These are phyloP conservation scores for Seiridium cupressi DNA, from an alignment of 2,329 filamentous ascomycete species.

Conservation along the genomic window DNA sequence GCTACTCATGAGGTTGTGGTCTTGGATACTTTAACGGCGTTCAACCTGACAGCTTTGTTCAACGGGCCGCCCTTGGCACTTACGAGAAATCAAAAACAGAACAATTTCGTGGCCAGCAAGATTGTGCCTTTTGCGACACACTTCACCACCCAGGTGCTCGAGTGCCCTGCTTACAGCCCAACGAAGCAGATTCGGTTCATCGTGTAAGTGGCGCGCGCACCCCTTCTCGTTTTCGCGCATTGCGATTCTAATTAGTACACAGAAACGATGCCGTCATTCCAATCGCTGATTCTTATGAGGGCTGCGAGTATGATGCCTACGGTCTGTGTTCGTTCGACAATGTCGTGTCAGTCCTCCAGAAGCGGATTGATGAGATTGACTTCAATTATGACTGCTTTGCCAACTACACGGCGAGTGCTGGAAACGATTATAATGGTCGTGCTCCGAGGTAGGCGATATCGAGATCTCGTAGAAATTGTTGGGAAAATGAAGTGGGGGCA, in stretches of 20 bases:
- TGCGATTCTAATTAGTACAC: background rate
- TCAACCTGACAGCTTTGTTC: slow-evolving; percentile 30
- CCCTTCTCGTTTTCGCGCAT: background rate
- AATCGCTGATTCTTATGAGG: slow-evolving; percentile 22
- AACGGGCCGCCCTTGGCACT: slow-evolving; percentile 23
- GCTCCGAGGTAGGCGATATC: slow-evolving; percentile 14
- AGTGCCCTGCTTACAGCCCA: slow-evolving; percentile 27
- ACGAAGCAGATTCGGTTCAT: slow-evolving; percentile 31
- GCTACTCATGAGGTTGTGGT: slow-evolving; percentile 41
- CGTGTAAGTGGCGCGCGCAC: slow-evolving; percentile 19
- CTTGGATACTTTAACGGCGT: slow-evolving; percentile 27
- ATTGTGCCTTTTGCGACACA: slow-evolving; percentile 29
- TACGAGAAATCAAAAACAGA: slow-evolving; percentile 16
- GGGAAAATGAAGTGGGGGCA: background rate
- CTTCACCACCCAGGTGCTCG: slow-evolving; percentile 30
- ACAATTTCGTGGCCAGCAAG: slow-evolving; percentile 28
- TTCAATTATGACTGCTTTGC: slow-evolving; percentile 29
- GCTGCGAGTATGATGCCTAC: slow-evolving; percentile 22
- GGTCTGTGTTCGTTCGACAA: slow-evolving; percentile 31
- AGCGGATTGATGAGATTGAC: slow-evolving; percentile 28
- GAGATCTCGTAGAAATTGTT: background rate
- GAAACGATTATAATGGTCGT: slow-evolving; percentile 27
- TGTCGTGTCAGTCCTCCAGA: slow-evolving; percentile 25
- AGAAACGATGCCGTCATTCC: slow-evolving; percentile 32
- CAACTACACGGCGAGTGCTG: slow-evolving; percentile 22